phyloP scores from a whole-genome alignment of 2,329 filamentous ascomycete genomes.

The Diaporthe sp. region DNA sequence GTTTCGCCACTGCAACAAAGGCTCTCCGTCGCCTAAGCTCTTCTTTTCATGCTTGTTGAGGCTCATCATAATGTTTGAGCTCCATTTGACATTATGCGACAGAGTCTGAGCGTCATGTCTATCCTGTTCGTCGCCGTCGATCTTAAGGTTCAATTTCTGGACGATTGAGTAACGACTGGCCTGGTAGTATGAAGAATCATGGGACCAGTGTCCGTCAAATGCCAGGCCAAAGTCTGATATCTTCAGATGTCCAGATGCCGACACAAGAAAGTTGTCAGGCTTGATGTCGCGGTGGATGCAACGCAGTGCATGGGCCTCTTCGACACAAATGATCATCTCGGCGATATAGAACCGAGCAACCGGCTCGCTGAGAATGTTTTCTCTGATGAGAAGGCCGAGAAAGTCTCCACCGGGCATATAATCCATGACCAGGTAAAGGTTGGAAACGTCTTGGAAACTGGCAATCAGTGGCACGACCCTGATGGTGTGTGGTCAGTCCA shows the following conservation, averaged over 20 bases:
- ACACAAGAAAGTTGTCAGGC: constrained; percentile 96
- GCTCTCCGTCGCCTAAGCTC: constrained; percentile 52
- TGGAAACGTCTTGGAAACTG: constrained; percentile 88
- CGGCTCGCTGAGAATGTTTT: constrained; percentile 83
- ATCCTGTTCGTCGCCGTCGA: constrained; percentile 82
- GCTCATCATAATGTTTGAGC: constrained; percentile 55
- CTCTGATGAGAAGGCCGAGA: constrained; percentile 84
- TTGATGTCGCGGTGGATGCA: constrained; percentile 98
- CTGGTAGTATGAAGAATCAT: constrained; percentile 89
- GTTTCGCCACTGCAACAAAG: constrained; percentile 78
- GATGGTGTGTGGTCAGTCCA: constrained; percentile 33
- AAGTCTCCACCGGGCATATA: constrained; percentile 99
- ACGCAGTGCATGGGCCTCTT: constrained; percentile 87
- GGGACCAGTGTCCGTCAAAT: constrained; percentile 95
- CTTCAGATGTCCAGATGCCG: constrained; percentile 88
- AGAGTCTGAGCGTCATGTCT: constrained; percentile 61
- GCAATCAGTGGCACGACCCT: constrained; percentile 89
- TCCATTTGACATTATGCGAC: constrained; percentile 52
- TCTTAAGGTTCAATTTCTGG: constrained; percentile 78
- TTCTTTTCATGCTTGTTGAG: constrained; percentile 55
- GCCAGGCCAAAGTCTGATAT: constrained; percentile 97
- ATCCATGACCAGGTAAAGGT: constrained; percentile 95
- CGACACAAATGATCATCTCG: constrained; percentile 95
- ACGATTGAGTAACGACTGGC: constrained; percentile 84
- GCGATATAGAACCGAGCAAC: constrained; percentile 89